These are phyloP conservation scores for Dictyophora rubrovolvata DNA, from an alignment of 768 basidiomycete species.

Conservation along the genomic window DNA sequence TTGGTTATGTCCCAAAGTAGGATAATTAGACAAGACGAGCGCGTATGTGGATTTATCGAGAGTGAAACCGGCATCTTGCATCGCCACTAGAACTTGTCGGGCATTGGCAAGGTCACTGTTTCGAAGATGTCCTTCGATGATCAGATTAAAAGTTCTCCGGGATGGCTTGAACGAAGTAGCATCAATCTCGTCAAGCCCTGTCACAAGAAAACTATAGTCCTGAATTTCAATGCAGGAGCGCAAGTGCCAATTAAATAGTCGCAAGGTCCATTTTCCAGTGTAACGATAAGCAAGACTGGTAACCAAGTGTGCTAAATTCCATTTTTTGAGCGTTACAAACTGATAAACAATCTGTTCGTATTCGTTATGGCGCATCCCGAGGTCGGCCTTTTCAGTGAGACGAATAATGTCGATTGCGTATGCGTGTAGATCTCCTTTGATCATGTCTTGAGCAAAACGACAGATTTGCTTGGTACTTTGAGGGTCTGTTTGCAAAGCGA, in stretches of 20 bases:
- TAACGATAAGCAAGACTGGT: neutral
- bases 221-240: slow-evolving; percentile 49
- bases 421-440: neutral
- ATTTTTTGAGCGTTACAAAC: neutral
- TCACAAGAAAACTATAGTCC: slow-evolving; percentile 35
- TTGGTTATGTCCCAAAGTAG: slow-evolving; percentile 45
- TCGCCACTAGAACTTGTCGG: slow-evolving; percentile 39
- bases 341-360: slow-evolving; percentile 8
- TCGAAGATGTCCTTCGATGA: slow-evolving; percentile 57
- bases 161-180: slow-evolving; percentile 36
- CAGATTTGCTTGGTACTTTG: neutral
- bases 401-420: slow-evolving; percentile 1
- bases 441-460: neutral
- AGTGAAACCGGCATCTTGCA: slow-evolving; percentile 47
- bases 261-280: slow-evolving; percentile 37
- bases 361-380: slow-evolving; percentile 1
- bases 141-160: slow-evolving; percentile 57
- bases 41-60: slow-evolving; percentile 51
- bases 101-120: slow-evolving; percentile 55
- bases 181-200: slow-evolving; percentile 42
- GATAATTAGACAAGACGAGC: slow-evolving; percentile 47
- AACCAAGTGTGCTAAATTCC: neutral
- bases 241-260: slow-evolving; percentile 63
- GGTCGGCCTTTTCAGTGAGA: neutral
- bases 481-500: neutral